Conservation (phyloP, 2,329 filamentous ascomycete genomes). For the Achaetomium macrosporum region DNA sequence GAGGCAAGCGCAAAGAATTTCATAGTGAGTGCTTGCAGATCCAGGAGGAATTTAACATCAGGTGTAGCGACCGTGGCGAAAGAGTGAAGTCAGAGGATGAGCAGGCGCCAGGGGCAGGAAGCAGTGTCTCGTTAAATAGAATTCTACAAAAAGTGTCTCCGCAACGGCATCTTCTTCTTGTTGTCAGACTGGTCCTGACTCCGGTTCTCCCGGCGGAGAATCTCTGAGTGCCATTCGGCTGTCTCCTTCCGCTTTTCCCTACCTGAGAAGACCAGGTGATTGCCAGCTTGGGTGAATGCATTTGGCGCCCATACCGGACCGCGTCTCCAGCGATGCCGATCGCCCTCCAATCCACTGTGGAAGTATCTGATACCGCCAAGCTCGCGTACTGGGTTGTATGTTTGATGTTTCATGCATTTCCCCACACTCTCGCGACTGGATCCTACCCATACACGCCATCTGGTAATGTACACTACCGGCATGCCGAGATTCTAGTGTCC, state of each 20-base stretch:
- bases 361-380: conserved; percentile 9
- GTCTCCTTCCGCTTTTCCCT: background rate
- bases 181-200: too few species aligned
- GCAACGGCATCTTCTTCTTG: background rate
- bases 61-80: background rate
- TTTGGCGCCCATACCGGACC: background rate
- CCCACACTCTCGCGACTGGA: background rate
- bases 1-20: conserved; percentile 9
- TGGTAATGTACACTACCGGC: background rate
- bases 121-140: background rate
- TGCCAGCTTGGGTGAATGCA: background rate
- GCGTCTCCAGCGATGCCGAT: background rate
- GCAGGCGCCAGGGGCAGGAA: background rate
- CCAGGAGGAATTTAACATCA: too few species aligned
- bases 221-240: conserved; percentile 4
- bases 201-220: conserved; percentile 2
- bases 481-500: background rate
- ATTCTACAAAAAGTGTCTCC: background rate
- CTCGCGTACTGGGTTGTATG: background rate
- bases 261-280: background rate
- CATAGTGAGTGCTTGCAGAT: conserved; percentile 10
- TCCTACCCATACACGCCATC: background rate
- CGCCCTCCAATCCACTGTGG: background rate
- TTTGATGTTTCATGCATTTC: conserved; percentile 3
- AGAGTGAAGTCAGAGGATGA: too few species aligned